A percentile compares a stretch with the other conserved stretches of the same genome.
These are phyloP conservation scores for Lentinula edodes DNA, from an alignment of 768 basidiomycete genomes.

Conservation along the genomic window DNA sequence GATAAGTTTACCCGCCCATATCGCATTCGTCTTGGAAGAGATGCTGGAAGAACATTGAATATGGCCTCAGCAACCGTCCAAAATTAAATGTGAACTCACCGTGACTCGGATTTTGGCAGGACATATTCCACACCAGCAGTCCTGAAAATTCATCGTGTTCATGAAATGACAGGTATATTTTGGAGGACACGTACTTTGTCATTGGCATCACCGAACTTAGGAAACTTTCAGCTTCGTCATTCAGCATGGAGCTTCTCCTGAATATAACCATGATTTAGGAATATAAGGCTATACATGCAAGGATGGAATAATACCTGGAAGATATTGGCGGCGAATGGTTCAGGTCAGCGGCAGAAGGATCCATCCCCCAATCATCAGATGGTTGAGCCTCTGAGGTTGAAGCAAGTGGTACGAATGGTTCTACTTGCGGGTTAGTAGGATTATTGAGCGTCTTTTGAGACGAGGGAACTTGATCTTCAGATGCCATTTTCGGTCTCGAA, in stretches of 20 bases:
- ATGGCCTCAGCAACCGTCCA: background rate
- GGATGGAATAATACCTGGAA: too few relatives aligned
- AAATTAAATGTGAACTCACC: background rate
- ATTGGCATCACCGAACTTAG: background rate
- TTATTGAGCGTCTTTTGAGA: too few relatives aligned
- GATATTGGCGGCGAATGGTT: too few relatives aligned
- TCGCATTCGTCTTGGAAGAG: background rate
- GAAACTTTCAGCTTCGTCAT: background rate
- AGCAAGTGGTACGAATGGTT: too few relatives aligned
- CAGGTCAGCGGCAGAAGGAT: too few relatives aligned
- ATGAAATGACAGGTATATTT: background rate
- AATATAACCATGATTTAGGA: background rate
- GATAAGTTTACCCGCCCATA: background rate
- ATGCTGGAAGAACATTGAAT: background rate
- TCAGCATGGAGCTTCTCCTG: background rate
- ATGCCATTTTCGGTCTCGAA: too few relatives aligned
- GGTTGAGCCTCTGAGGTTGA: too few relatives aligned
- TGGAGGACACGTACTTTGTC: background rate
- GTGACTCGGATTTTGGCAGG: background rate
- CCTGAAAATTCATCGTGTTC: background rate
- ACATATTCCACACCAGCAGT: background rate
- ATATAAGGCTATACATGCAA: too few relatives aligned
- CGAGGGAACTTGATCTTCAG: too few relatives aligned
- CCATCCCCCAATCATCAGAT: too few relatives aligned
- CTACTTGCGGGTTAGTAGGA: too few relatives aligned